These are phyloP conservation scores for Diversispora epigaea DNA, from an alignment of 192 early-diverging fungal species.

Conservation along the genomic window DNA sequence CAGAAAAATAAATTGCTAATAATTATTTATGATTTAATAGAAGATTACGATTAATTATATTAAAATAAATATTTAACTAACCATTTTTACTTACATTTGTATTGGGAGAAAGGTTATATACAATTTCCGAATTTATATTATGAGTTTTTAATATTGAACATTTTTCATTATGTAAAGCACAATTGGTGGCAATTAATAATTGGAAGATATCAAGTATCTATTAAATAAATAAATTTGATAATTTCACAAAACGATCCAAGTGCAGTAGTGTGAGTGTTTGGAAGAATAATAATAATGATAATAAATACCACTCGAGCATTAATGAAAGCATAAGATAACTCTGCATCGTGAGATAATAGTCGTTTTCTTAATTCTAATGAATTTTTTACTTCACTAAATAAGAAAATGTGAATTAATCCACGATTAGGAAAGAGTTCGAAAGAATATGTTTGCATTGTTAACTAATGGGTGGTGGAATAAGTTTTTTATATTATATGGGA, in stretches of 20 bases:
- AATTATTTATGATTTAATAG: too few species aligned
- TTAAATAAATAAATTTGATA: neutral
- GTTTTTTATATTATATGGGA: too few species aligned
- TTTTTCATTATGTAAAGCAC: conserved; percentile 48
- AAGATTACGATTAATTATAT: too few species aligned
- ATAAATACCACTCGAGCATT: conserved; percentile 42
- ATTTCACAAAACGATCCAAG: neutral
- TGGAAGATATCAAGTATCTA: conserved; percentile 56
- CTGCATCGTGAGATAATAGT: conserved; percentile 37
- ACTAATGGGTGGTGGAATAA: too few species aligned
- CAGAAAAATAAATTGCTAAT: too few species aligned
- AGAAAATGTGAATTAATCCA: conserved; percentile 37
- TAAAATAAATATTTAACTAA: neutral
- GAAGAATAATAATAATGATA: neutral
- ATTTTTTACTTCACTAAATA: conserved; percentile 43
- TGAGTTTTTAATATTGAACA: conserved; percentile 54
- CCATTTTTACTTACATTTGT: conserved; percentile 44
- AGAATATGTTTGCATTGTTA: conserved; percentile 40
- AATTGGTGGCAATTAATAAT: conserved; percentile 50
- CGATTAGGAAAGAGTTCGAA: conserved; percentile 39
- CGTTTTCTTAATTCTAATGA: conserved; percentile 39
- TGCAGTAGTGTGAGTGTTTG: too few species aligned
- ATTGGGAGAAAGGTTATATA: conserved; percentile 56
- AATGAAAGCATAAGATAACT: conserved; percentile 40
- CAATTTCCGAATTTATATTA: conserved; percentile 57